Evolutionary conservation across 148 eudicot species (phyloP), one percentile per base, ranked within the genome.

Genomic region (Vaccinium macrocarpon): DNA sequence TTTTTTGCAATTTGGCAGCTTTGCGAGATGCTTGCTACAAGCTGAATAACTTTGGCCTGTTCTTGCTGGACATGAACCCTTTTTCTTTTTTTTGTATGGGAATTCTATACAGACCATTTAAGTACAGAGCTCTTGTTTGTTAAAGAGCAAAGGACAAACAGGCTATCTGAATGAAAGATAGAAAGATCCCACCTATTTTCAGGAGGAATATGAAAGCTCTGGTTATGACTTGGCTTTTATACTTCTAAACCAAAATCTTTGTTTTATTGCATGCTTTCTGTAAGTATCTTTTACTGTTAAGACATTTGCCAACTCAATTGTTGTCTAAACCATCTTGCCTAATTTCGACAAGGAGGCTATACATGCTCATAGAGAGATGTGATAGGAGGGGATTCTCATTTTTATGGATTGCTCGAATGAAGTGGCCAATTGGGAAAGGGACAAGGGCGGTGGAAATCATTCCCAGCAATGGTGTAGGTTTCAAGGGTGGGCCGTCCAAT

Each of bases 41-140:
- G 76, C 76, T 72, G n/a, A 72, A 72, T 72, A 72, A 49, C 76
- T 32, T 72, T 72, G 18, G 38, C 49, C 49, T 38, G 50, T 72
- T 72, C 48, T 72, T 35, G 15, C 49, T 70, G 49, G n/a, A 72
- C 38, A 16, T 72, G 76, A 35, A 49, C 48, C 23, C 5, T 42
- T 42, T 42, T 42, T 72, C 52, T 50, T 61, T 72, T 29, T 72
- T 25, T 35, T 49, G 76, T 18, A 35, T 72, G 2, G 23, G 49
- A 72, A 72, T 38, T 71, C 16, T 9, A 35, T 71, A 46, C n/a
- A 71, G 76, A 71, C 35, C 76, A 29, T 32, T 35, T 35, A 66
- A 66, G 72, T 66, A 42, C 5, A 42, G 46, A 42, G 76, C 76
- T 29, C 76, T 71, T 71, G 48, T 71, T 71, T 71, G 46, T 71